A percentile compares a stretch with the other conserved stretches of the same genome.
Evolutionary conservation across 2,329 filamentous ascomycete genomes (phyloP).

Genomic region (Tolypocladium guangdongense): DNA sequence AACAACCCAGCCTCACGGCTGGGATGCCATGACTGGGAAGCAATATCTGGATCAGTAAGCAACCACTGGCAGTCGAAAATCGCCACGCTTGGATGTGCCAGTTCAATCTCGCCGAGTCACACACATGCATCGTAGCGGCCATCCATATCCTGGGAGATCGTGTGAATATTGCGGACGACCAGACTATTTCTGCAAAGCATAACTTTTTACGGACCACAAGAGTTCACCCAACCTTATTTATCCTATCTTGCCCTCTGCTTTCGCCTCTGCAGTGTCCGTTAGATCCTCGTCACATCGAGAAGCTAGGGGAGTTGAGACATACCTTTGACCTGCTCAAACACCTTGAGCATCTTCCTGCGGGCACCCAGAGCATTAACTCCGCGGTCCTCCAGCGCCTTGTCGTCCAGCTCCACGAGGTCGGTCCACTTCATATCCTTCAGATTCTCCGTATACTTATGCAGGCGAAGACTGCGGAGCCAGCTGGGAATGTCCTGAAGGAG

Average conservation of each 20-base stretch:
- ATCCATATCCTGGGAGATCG: not conserved
- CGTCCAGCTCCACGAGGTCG: constrained; percentile 82
- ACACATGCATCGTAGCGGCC: not conserved
- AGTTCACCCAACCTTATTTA: constrained; percentile 15
- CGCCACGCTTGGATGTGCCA: no score
- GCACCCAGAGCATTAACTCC: constrained; percentile 94
- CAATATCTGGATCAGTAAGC: no score
- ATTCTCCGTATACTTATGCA: constrained; percentile 99
- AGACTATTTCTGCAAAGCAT: not conserved
- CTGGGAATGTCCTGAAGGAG: constrained; percentile 90
- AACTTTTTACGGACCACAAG: not conserved
- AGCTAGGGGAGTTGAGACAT: constrained; percentile 11
- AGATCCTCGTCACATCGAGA: constrained; percentile 6
- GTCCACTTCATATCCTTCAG: constrained; percentile 96
- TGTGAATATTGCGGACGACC: not conserved
- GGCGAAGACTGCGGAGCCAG: constrained; percentile 85
- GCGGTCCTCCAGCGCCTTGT: constrained; percentile 82
- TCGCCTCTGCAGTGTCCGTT: constrained; percentile 45
- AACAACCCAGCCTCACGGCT: no score
- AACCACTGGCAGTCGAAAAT: no score
- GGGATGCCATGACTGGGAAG: no score
- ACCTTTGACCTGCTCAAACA: constrained; percentile 92
- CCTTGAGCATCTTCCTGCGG: constrained; percentile 96
- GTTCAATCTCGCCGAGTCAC: not conserved
- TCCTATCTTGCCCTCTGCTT: constrained; percentile 58